Evolutionary conservation across 2,329 filamentous ascomycete species (phyloP).

Genomic region (Xylariaceae sp.): DNA sequence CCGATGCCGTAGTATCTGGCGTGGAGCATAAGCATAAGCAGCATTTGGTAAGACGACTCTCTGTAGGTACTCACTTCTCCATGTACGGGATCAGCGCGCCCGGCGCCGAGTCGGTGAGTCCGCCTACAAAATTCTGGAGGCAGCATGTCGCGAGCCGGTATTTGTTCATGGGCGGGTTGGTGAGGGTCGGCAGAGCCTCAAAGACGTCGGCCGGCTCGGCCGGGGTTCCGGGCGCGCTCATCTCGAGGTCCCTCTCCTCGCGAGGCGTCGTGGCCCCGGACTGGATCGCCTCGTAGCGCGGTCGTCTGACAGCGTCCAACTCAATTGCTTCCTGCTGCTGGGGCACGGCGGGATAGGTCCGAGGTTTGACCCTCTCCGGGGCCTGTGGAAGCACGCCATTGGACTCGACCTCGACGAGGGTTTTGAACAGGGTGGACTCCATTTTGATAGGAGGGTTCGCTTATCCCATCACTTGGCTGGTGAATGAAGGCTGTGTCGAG

Average conservation of each 20-base stretch:
- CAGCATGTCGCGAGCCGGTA: conserved; percentile 60
- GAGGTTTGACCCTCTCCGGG: conserved; percentile 27
- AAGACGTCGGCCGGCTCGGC: conserved; percentile 14
- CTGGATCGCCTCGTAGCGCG: conserved; percentile 4
- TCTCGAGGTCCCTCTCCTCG: conserved; percentile 19
- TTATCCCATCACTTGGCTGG: background rate
- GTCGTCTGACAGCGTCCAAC: conserved; percentile 7
- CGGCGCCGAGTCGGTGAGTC: conserved; percentile 66
- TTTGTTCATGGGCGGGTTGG: conserved; percentile 58
- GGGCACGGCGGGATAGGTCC: conserved; percentile 32
- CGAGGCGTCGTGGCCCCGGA: conserved; percentile 11
- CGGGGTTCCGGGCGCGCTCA: conserved; percentile 12
- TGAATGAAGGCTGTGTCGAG: no score
- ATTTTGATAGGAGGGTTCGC: conserved; percentile 1
- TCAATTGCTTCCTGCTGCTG: conserved; percentile 20
- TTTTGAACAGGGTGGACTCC: conserved; percentile 13
- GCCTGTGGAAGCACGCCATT: conserved; percentile 22
- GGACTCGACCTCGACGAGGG: conserved; percentile 21
- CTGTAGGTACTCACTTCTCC: conserved; percentile 50
- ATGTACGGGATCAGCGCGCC: conserved; percentile 78
- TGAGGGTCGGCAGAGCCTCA: conserved; percentile 33
- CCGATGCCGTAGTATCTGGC: conserved; percentile 60
- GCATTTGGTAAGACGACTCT: no score
- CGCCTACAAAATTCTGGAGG: conserved; percentile 59
- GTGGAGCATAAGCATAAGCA: no score